Evolutionary conservation across 495 filamentous ascomycete species (phyloP).

Genomic region (Tetracladium marchalianum): DNA sequence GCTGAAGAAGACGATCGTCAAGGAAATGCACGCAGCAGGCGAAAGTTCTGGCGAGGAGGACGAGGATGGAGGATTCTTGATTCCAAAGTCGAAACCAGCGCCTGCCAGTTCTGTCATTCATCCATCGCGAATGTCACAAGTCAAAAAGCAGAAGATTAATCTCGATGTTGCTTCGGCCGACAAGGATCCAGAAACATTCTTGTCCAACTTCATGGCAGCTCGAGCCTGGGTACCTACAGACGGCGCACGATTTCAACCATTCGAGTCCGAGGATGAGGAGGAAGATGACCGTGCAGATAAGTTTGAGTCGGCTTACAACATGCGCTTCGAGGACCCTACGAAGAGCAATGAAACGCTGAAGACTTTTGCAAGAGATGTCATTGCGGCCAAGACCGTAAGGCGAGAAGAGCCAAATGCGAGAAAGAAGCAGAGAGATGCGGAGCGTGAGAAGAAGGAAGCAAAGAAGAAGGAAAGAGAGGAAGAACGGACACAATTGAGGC

Average conservation of each 20-base stretch:
- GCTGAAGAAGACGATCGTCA: slow-evolving; percentile 63
- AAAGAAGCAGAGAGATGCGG: slow-evolving; percentile 65
- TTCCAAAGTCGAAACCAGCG: slow-evolving; percentile 30
- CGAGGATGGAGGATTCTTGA: slow-evolving; percentile 65
- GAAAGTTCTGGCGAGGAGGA: slow-evolving; percentile 41
- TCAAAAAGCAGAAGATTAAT: slow-evolving; percentile 28
- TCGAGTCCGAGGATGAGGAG: slow-evolving; percentile 89
- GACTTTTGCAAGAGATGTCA: slow-evolving; percentile 79
- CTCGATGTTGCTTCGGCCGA: slow-evolving; percentile 71
- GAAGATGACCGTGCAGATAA: slow-evolving; percentile 72
- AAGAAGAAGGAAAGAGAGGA: slow-evolving; percentile 67
- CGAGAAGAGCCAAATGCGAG: slow-evolving; percentile 68
- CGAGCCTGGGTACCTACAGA: slow-evolving; percentile 74
- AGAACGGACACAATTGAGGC: slow-evolving; percentile 74
- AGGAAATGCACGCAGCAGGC: slow-evolving; percentile 63
- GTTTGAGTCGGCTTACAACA: slow-evolving; percentile 90
- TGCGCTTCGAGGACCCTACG: slow-evolving; percentile 87
- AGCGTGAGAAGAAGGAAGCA: slow-evolving; percentile 64
- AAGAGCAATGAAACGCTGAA: slow-evolving; percentile 74
- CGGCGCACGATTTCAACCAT: slow-evolving; percentile 51
- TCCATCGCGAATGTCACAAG: slow-evolving; percentile 29
- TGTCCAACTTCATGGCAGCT: slow-evolving; percentile 80
- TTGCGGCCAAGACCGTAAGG: slow-evolving; percentile 69
- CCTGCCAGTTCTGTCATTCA: slow-evolving; percentile 28
- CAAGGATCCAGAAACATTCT: slow-evolving; percentile 78